A percentile compares a stretch with the other conserved stretches of the same genome.
These are phyloP conservation scores for Solanum rostratum DNA, from an alignment of 257 asterid genomes.

Conservation along the genomic window DNA sequence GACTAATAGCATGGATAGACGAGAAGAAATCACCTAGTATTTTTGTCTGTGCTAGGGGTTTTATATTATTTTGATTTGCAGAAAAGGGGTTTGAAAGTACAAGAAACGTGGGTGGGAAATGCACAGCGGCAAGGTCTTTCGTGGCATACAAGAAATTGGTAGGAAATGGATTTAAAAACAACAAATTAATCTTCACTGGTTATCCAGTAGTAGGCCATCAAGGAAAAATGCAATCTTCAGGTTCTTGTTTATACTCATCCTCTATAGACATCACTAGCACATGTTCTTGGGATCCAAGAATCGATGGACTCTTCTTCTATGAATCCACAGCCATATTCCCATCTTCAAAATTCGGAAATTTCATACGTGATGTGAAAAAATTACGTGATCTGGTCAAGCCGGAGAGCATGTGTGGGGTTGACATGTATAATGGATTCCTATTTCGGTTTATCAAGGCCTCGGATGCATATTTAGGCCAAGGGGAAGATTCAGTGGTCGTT, in stretches of 20 bases:
- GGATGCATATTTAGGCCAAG: constrained; percentile 48
- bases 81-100: constrained; percentile 47
- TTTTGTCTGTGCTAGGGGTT: too few species aligned
- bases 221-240: constrained; percentile 65
- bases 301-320: constrained; percentile 54
- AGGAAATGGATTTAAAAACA: constrained; percentile 79
- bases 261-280: constrained; percentile 11
- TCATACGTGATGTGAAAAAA: constrained; percentile 42
- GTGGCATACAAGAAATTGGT: constrained; percentile 30
- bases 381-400: constrained; percentile 36
- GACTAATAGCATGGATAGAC: too few species aligned
- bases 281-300: constrained; percentile 75
- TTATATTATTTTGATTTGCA: constrained; percentile 8
- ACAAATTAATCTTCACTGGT: constrained; percentile 40
- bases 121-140: constrained; percentile 33
- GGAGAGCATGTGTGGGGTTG: constrained; percentile 59
- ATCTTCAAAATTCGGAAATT: constrained; percentile 17
- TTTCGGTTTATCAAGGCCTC: constrained; percentile 52
- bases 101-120: constrained; percentile 32
- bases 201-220: constrained; percentile 80
- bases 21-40: neutral
- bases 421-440: constrained; percentile 67
- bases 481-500: constrained; percentile 45
- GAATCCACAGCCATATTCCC: constrained; percentile 62
- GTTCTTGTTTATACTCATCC: constrained; percentile 70